phyloP scores from a whole-genome alignment of 1,284 basidiomycete genomes.

The Xerocomus cyaneibrunnescens region DNA sequence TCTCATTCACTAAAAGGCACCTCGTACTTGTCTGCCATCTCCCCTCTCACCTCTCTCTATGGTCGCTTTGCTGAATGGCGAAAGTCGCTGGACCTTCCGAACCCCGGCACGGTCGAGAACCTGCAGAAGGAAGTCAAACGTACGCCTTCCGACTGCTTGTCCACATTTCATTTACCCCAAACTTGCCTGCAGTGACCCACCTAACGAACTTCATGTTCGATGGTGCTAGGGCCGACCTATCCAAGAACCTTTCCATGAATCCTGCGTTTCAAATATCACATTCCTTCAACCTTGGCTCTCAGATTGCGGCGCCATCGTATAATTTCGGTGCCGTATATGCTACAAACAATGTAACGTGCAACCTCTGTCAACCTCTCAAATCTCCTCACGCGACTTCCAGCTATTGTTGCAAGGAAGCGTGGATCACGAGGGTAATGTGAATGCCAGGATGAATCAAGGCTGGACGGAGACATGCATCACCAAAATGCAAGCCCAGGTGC shows the following conservation, averaged over 20 bases:
- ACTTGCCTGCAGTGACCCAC: slow-evolving; percentile 67
- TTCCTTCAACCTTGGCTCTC: slow-evolving; percentile 86
- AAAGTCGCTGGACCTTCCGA: slow-evolving; percentile 73
- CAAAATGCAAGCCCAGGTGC: slow-evolving; percentile 89
- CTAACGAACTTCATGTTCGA: slow-evolving; percentile 96
- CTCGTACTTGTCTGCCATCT: slow-evolving; percentile 38
- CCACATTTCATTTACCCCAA: slow-evolving; percentile 12
- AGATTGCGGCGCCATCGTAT: slow-evolving; percentile 78
- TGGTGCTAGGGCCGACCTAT: slow-evolving; percentile 93
- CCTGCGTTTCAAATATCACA: slow-evolving; percentile 99
- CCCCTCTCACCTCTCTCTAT: slow-evolving; percentile 65
- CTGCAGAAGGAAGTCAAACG: slow-evolving; percentile 89
- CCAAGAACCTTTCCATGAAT: slow-evolving; percentile 90
- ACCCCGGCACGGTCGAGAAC: slow-evolving; percentile 90
- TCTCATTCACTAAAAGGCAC: slow-evolving; percentile 14
- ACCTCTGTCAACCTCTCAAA: neutral
- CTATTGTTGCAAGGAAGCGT: slow-evolving; percentile 91
- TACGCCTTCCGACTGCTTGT: slow-evolving; percentile 39
- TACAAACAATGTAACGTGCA: slow-evolving; percentile 60
- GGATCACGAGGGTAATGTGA: slow-evolving; percentile 91
- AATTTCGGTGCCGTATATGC: slow-evolving; percentile 96
- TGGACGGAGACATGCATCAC: slow-evolving; percentile 82
- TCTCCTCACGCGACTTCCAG: slow-evolving; percentile 43
- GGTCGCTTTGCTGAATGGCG: slow-evolving; percentile 80
- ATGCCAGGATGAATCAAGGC: slow-evolving; percentile 86